Evolutionary conservation across 768 basidiomycete species (phyloP).

Genomic region (Suillus sp.): DNA sequence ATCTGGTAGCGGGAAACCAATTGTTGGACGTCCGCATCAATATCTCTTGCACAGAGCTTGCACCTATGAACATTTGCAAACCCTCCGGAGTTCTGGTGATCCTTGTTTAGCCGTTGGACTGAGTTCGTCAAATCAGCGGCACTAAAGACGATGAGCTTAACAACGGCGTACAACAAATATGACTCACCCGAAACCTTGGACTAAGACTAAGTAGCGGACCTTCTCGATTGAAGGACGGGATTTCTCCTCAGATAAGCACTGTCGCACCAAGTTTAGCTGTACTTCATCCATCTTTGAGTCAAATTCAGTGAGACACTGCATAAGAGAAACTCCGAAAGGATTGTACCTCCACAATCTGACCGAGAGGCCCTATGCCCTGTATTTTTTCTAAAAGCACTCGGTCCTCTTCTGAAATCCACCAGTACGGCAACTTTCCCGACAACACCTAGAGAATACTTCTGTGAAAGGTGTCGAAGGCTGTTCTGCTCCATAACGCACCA

Average conservation of each 20-base stretch:
- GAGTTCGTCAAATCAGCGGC: not conserved
- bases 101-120: not conserved
- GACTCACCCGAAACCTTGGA: not conserved
- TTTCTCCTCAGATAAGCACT: not conserved
- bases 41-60: not conserved
- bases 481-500: not conserved
- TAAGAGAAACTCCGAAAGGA: not conserved
- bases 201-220: not conserved
- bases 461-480: not conserved
- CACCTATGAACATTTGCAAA: not conserved
- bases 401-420: not conserved
- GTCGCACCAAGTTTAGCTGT: not conserved
- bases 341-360: not conserved
- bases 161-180: not conserved
- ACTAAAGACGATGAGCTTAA: not conserved
- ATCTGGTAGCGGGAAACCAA: not conserved
- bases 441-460: not conserved
- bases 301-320: not conserved
- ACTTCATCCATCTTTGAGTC: not conserved
- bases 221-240: not conserved
- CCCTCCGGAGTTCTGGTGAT: not conserved
- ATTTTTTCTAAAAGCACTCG: not conserved
- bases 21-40: not conserved
- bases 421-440: not conserved
- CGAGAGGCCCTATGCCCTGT: not conserved